Evolutionary conservation across 1,284 basidiomycete species (phyloP), one percentile per base, ranked within the genome.

Genomic region (Ganoderma boninense): DNA sequence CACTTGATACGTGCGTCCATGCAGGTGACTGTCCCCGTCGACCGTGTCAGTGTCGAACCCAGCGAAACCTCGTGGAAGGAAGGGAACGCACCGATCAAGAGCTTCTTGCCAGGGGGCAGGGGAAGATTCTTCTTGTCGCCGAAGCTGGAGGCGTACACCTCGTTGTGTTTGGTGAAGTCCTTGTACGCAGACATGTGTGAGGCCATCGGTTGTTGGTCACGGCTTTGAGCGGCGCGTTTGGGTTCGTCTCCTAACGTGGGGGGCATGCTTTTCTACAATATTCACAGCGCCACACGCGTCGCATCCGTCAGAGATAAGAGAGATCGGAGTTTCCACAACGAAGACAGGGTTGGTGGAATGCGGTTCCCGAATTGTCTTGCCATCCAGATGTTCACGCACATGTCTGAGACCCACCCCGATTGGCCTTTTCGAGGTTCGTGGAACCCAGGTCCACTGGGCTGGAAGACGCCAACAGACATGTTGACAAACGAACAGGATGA

Each of bases 1-100:
- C 69, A 82, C 85, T 85, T 83, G 71, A 91, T 80, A 63, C 89
- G 88, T 65, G 89, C 88, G 79, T 92, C 91, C 90, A 91, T 92
- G 81, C 90, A 92, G 29, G 89, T 90, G 42, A 90, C 89, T 91
- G 70, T 44, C 54, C 18, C 35, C 38, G 63, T 18, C 20, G 18
- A 20, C 26, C 32, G 23, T 62, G 49, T 68, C 29, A 63, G n/a
- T 38, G 62, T 16, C 18, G 38, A n/a, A 20, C 52, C 42, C 29
- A 8, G 29, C 38, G 18, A 20, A 23, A 3, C 29, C 18, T 18
- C 52, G 18, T n/a, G 56, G 35, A n/a, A 0, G n/a, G 13, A 26
- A 76, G 78, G 29, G 4, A 44, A 73, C 77, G 64, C 62, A 86
- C 87, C 82, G 68, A 89, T 82, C 46, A 82, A 81, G 44, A 87